These are phyloP conservation scores for Gyrodon lividus DNA, from an alignment of 768 basidiomycete genomes.

Conservation along the genomic window DNA sequence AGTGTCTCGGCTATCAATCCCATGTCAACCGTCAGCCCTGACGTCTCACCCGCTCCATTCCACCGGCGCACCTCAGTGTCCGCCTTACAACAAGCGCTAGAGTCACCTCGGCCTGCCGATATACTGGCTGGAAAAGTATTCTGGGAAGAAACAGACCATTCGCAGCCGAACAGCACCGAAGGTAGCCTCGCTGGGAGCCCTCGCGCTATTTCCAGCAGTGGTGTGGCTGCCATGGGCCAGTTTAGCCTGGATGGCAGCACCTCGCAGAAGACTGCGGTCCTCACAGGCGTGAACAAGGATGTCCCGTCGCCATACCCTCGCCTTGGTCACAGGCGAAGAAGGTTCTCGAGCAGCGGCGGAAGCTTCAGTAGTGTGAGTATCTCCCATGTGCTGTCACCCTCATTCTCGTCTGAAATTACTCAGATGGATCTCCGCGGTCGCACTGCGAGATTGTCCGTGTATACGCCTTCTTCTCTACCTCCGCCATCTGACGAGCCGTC, in stretches of 20 bases:
- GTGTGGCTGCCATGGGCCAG: constrained; percentile 39
- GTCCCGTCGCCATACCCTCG: constrained; percentile 35
- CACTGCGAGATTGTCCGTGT: constrained; percentile 35
- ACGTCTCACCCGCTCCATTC: constrained; percentile 43
- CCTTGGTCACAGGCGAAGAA: constrained; percentile 22
- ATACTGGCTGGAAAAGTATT: constrained; percentile 63
- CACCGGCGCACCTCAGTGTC: constrained; percentile 31
- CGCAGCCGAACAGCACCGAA: constrained; percentile 35
- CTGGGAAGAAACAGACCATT: constrained; percentile 46
- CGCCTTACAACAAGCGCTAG: constrained; percentile 28
- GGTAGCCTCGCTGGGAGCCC: constrained; percentile 33
- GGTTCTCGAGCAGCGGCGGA: constrained; percentile 30
- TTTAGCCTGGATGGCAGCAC: constrained; percentile 24
- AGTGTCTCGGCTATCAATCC: constrained; percentile 67
- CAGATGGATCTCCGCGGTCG: constrained; percentile 33
- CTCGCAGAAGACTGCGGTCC: constrained; percentile 21
- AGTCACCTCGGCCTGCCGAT: constrained; percentile 61
- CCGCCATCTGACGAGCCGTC: constrained; percentile 37
- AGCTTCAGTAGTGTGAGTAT: constrained; percentile 39
- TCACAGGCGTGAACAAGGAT: constrained; percentile 31
- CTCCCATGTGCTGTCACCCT: constrained; percentile 6
- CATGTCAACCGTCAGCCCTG: constrained; percentile 68
- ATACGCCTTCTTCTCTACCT: constrained; percentile 28
- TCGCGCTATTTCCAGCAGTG: constrained; percentile 13
- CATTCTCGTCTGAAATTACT: constrained; percentile 5